Conservation (phyloP, 139 green algal species). For the Pedinophyceae sp. region DNA sequence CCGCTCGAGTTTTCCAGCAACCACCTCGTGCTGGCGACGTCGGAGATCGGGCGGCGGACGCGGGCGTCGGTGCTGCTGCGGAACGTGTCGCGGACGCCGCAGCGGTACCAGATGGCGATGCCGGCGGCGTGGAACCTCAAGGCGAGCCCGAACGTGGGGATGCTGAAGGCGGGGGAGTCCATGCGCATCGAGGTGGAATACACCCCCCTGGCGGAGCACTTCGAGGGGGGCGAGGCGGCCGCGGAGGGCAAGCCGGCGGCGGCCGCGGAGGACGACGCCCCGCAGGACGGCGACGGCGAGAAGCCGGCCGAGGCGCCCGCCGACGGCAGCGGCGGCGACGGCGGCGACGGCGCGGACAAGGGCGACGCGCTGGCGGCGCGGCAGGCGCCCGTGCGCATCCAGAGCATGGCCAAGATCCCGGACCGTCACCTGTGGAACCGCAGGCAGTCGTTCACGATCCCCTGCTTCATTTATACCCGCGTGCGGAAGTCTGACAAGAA, state of each 20-base stretch:
- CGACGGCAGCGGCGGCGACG: not conserved
- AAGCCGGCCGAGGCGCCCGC: too few species aligned
- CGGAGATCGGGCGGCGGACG: not conserved
- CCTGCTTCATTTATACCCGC: too few species aligned
- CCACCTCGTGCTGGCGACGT: not conserved
- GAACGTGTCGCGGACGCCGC: too few species aligned
- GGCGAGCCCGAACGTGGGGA: too few species aligned
- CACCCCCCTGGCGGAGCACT: conserved; percentile 12
- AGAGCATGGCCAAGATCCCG: too few species aligned
- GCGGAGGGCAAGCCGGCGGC: conserved; percentile 3
- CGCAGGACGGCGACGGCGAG: not conserved
- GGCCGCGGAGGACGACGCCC: not conserved
- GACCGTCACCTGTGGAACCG: too few species aligned
- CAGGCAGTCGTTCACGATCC: too few species aligned
- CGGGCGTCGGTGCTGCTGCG: not conserved
- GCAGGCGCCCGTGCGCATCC: not conserved
- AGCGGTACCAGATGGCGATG: too few species aligned
- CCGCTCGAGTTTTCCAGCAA: not conserved
- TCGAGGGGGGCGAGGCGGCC: conserved; percentile 8
- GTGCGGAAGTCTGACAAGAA: too few species aligned
- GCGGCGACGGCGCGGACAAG: not conserved
- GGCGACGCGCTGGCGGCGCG: not conserved
- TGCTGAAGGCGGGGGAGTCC: too few species aligned
- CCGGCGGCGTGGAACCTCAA: too few species aligned
- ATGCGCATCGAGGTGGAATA: conserved; percentile 21